Evolutionary conservation across 2,329 filamentous ascomycete genomes (phyloP), one percentile per base, ranked within the genome.

Genomic region (Arthrobotrys sphaeroides): DNA sequence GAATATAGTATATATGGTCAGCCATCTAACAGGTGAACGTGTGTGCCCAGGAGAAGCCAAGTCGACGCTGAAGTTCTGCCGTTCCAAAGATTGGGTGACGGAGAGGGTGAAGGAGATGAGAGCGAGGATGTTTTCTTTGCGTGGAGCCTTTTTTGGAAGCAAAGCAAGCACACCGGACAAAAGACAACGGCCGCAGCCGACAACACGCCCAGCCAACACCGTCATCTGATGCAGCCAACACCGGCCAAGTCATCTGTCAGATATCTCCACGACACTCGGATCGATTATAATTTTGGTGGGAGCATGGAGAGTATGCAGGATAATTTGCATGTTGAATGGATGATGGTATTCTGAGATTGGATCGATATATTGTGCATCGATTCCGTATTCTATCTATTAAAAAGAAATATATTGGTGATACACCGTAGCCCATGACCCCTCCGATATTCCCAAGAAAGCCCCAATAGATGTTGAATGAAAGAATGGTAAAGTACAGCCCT

Each of bases 61-160:
- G 51, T 22, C 9, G 42, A 22, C 36, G 24, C 24, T 24, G 62
- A 28, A 26, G 55, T 60, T 43, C n/a, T 10, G 55, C 31, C 31
- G 31, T 42, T 20, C 18, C 24, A 20, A 60, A 60, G 65, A 69
- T 61, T 36, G 43, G 65, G 53, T 33, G 65, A 61, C 24, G 53
- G 51, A 49, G 53, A 69, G 31, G 43, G 43, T 40, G 36, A 55
- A 33, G 24, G 43, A 51, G 57, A 59, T 70, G 66, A 38, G 51
- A 38, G 40, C 33, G 65, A 70, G 66, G 55, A 55, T 62, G 55
- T 69, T 69, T 70, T 70, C 42, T 47, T 66, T 43, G 59, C 33
- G 59, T 64, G 42, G 59, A 62, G 40, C 40, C 59, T 38, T 36
- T 64, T 64, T 64, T 64, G 61, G 45, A 49, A 65, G 61, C 61